Evolutionary conservation across 2,329 filamentous ascomycete species (phyloP).

Genomic region (Penicillium sp.): DNA sequence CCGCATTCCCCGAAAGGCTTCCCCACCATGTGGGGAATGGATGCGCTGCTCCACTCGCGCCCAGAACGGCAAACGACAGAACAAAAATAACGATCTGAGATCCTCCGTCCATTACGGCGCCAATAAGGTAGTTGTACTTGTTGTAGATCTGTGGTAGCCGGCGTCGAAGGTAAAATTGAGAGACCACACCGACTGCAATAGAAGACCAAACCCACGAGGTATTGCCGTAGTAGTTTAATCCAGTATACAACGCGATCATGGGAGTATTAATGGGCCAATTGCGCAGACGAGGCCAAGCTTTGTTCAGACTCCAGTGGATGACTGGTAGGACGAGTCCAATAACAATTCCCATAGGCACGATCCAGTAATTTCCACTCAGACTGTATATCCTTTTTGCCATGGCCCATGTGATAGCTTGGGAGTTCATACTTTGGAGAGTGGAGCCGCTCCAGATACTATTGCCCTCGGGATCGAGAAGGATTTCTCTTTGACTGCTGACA

Average conservation of each 20-base stretch:
- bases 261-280: slow-evolving; percentile 20
- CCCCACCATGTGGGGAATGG: slow-evolving; percentile 42
- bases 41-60: slow-evolving; percentile 40
- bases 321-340: slow-evolving; percentile 50
- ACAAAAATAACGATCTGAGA: slow-evolving; percentile 44
- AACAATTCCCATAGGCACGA: slow-evolving; percentile 52
- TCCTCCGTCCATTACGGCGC: slow-evolving; percentile 43
- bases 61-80: slow-evolving; percentile 46
- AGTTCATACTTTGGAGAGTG: slow-evolving; percentile 43
- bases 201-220: slow-evolving; percentile 23
- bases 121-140: slow-evolving; percentile 45
- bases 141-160: slow-evolving; percentile 40
- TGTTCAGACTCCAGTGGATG: slow-evolving; percentile 41
- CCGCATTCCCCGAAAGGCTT: slow-evolving; percentile 22
- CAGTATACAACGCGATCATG: slow-evolving; percentile 17
- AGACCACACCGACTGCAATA: slow-evolving; percentile 18
- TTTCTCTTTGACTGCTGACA: slow-evolving; percentile 47
- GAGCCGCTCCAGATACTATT: slow-evolving; percentile 53
- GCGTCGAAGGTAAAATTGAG: slow-evolving; percentile 39
- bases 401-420: slow-evolving; percentile 38
- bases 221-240: slow-evolving; percentile 15
- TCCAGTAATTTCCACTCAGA: slow-evolving; percentile 41
- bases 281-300: slow-evolving; percentile 14
- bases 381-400: slow-evolving; percentile 55
- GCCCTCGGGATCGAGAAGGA: slow-evolving; percentile 47